Evolutionary conservation across 2,329 filamentous ascomycete species (phyloP).

Genomic region (Thermoascus crustaceus): DNA sequence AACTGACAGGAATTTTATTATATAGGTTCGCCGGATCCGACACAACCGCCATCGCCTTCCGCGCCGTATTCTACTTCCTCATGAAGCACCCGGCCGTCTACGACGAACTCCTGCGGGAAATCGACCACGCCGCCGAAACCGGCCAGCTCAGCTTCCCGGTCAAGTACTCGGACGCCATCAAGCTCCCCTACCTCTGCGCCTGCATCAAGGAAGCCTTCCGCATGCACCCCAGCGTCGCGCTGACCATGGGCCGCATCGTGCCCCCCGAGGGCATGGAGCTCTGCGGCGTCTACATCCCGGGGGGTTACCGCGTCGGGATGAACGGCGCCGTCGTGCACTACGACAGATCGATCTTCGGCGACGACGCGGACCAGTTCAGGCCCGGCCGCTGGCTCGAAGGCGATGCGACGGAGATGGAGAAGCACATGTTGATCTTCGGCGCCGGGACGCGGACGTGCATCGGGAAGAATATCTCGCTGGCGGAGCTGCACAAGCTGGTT

Average conservation of each 20-base stretch:
- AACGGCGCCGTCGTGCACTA: slow-evolving; percentile 36
- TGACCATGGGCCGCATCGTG: slow-evolving; percentile 27
- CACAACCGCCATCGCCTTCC: slow-evolving; percentile 11
- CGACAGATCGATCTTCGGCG: slow-evolving; percentile 16
- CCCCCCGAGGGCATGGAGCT: slow-evolving; percentile 33
- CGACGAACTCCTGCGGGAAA: slow-evolving; percentile 23
- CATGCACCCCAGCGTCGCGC: slow-evolving; percentile 30
- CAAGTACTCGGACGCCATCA: slow-evolving; percentile 11
- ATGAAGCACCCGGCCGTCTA: slow-evolving; percentile 14
- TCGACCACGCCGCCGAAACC: slow-evolving; percentile 10
- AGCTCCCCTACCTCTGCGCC: slow-evolving; percentile 20
- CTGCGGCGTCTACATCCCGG: slow-evolving; percentile 37
- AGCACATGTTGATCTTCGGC: slow-evolving; percentile 1
- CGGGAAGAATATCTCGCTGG: slow-evolving; percentile 7
- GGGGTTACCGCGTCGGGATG: slow-evolving; percentile 40
- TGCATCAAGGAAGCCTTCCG: slow-evolving; percentile 18
- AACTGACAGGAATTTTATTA: neutral
- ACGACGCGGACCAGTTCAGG: slow-evolving; percentile 35
- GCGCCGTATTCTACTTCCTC: slow-evolving; percentile 10
- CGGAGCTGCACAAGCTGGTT: slow-evolving; percentile 10
- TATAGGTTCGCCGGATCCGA: slow-evolving; percentile 37
- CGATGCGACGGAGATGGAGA: slow-evolving; percentile 2
- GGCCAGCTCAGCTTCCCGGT: slow-evolving; percentile 7
- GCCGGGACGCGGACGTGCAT: neutral
- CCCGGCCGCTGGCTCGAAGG: slow-evolving; percentile 43